Percentiles rank a stretch among this genome's conserved stretches.
Evolutionary conservation across 2,329 filamentous ascomycete genomes (phyloP).

Genomic region (Nigrospora sphaerica): DNA sequence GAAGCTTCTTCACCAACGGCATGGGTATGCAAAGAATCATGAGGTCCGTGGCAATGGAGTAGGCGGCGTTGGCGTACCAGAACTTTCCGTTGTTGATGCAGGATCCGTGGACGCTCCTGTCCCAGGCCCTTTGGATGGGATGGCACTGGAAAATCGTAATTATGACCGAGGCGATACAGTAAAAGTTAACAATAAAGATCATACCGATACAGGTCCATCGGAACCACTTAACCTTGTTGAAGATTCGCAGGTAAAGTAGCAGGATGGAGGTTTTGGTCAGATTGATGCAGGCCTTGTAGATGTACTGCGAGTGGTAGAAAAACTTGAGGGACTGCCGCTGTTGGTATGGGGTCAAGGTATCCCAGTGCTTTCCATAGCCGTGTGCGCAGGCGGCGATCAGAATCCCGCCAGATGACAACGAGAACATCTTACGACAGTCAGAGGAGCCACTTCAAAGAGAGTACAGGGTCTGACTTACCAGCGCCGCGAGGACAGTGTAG

Average conservation of each 20-base stretch:
- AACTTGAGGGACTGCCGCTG: constrained; percentile 17
- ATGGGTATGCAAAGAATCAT: constrained; percentile 31
- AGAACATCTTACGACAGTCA: constrained; percentile 10
- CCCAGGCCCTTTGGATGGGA: constrained; percentile 19
- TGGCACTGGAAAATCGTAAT: constrained; percentile 24
- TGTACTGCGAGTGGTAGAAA: constrained; percentile 23
- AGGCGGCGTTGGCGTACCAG: constrained; percentile 33
- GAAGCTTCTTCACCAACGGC: constrained; percentile 29
- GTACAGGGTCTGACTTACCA: constrained; percentile 6
- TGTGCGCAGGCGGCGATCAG: constrained; percentile 18
- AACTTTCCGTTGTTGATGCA: constrained; percentile 30
- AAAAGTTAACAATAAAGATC: constrained; percentile 13
- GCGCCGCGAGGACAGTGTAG: constrained; percentile 16
- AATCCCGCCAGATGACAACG: constrained; percentile 14
- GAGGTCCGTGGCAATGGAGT: constrained; percentile 33
- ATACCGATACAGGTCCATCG: constrained; percentile 15
- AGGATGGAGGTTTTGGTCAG: constrained; percentile 24
- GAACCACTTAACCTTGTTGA: constrained; percentile 20
- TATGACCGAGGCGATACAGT: constrained; percentile 17
- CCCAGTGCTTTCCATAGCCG: constrained; percentile 20
- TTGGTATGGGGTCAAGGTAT: constrained; percentile 9
- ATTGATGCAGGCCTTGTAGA: constrained; percentile 25
- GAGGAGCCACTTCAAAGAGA: neutral
- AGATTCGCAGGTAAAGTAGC: constrained; percentile 24
- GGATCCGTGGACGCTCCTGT: constrained; percentile 14